Percentiles rank a stretch among this genome's conserved stretches.
phyloP scores from a whole-genome alignment of 2,329 filamentous ascomycete genomes.

The Paecilomyces fulvus region DNA sequence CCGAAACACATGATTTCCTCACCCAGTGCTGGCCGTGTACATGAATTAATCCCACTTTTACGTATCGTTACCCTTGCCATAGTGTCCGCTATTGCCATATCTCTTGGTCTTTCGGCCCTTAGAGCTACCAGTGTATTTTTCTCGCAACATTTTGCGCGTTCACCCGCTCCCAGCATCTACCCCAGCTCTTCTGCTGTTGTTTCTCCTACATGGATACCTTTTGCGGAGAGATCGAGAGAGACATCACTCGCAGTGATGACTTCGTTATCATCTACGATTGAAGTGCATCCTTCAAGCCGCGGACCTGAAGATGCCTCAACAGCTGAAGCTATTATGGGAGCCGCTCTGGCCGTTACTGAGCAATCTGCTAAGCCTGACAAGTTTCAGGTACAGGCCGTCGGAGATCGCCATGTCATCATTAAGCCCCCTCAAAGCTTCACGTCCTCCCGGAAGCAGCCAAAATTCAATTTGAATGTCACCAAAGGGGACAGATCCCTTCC shows the following conservation, averaged over 20 bases:
- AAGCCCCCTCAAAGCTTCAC: slow-evolving; percentile 39
- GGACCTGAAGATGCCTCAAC: slow-evolving; percentile 12
- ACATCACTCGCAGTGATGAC: slow-evolving; percentile 18
- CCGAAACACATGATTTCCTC: slow-evolving; percentile 16
- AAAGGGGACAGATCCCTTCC: slow-evolving; percentile 33
- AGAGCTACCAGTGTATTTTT: slow-evolving; percentile 16
- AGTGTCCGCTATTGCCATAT: slow-evolving; percentile 19
- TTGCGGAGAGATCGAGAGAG: slow-evolving; percentile 10
- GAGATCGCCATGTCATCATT: slow-evolving; percentile 46
- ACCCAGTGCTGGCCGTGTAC: slow-evolving; percentile 12
- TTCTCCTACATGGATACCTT: slow-evolving; percentile 13
- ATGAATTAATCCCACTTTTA: slow-evolving; percentile 16
- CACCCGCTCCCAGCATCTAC: slow-evolving; percentile 14
- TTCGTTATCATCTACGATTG: slow-evolving; percentile 7
- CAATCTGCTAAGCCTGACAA: slow-evolving; percentile 24
- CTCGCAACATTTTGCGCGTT: slow-evolving; percentile 16
- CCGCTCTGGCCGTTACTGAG: slow-evolving; percentile 14
- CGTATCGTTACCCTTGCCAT: slow-evolving; percentile 20
- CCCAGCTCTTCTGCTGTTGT: slow-evolving; percentile 8
- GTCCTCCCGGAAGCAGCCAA: slow-evolving; percentile 36
- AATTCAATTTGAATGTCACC: slow-evolving; percentile 42
- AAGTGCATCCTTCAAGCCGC: slow-evolving; percentile 10
- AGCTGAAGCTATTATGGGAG: slow-evolving; percentile 16
- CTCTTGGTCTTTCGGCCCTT: slow-evolving; percentile 23
- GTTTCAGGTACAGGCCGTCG: slow-evolving; percentile 48